Base-by-base conservation (phyloP, 371 early-diverging fungal genomes). In the Entomophthora muscae region DNA sequence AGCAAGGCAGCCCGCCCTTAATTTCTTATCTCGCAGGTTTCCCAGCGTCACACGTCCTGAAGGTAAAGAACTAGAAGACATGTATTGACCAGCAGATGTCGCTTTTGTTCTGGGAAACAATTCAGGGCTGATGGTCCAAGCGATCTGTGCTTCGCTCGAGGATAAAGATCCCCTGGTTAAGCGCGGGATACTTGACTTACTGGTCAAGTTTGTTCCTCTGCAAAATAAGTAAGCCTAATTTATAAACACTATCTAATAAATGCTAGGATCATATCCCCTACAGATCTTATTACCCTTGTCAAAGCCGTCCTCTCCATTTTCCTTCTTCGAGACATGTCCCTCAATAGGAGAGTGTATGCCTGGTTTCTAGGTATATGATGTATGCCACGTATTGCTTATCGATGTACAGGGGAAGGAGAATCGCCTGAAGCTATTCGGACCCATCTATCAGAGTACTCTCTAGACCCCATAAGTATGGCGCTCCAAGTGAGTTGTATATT, bases 281-380 rank as follows among this genome's bases (percentile, higher is more conserved):
- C 75, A n/a, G 86, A 89, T 66, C 63, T 83, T 3, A 75, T 76
- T 2, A 66, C 83, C 26, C 70, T 95, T 32, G 77, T 88, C 67
- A 72, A 73, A 51, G 72, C 84, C 1, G 90, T 91, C 0, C 71
- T 89, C 0, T 75, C 79, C 1, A 90, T 92, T 27, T 90, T 93
- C 13, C 67, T 93, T 61, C 76, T 88, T 32, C 89, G 87, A 68
- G 96, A 95, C 68, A 94, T 95, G 92, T 91, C 94, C 1, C 78
- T 95, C 26, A 95, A 91, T 65, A 73, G 94, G 55, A 75, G 96
- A 33, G 73, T 94, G 28, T 93, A 91, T 71, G 79, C 91, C 2
- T 94, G 94, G 95, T 70, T 94, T 1, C 71, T 91, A 28, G 91
- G 88, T 63, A 61, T 21, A 55, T n/a, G n/a, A n/a, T n/a, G n/a